Evolutionary conservation across 768 basidiomycete genomes (phyloP).

Genomic region (Collybia nuda): DNA sequence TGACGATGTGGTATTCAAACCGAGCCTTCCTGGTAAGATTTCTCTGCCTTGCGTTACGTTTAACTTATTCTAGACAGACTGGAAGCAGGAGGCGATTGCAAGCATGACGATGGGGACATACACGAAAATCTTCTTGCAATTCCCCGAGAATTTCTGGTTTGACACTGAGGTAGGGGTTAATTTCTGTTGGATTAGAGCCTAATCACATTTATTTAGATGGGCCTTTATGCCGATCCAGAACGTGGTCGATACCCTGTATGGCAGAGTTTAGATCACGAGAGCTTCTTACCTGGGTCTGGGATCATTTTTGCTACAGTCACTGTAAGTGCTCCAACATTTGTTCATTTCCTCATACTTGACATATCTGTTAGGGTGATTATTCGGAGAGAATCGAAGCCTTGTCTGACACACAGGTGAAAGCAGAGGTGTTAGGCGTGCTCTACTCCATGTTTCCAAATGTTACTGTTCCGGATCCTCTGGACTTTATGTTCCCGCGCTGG

Average conservation of each 20-base stretch:
- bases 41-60: neutral
- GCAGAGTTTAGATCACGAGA: constrained; percentile 60
- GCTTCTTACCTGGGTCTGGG: constrained; percentile 61
- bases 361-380: constrained; percentile 50
- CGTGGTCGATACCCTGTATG: constrained; percentile 67
- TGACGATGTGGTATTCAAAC: constrained; percentile 56
- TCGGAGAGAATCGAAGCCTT: constrained; percentile 58
- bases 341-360: neutral
- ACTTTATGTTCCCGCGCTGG: constrained; percentile 60
- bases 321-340: constrained; percentile 21
- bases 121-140: constrained; percentile 69
- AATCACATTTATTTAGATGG: constrained; percentile 35
- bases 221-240: constrained; percentile 54
- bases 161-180: constrained; percentile 14
- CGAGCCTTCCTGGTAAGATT: constrained; percentile 44
- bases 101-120: constrained; percentile 66
- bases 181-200: neutral
- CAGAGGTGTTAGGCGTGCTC: constrained; percentile 58
- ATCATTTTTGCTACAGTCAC: constrained; percentile 55
- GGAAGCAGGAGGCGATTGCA: constrained; percentile 63
- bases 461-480: constrained; percentile 53
- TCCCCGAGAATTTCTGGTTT: constrained; percentile 58
- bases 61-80: constrained; percentile 21
- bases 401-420: constrained; percentile 41
- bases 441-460: constrained; percentile 56